phyloP scores from a whole-genome alignment of 495 filamentous ascomycete species.

The Penicillium psychrofluorescens region DNA sequence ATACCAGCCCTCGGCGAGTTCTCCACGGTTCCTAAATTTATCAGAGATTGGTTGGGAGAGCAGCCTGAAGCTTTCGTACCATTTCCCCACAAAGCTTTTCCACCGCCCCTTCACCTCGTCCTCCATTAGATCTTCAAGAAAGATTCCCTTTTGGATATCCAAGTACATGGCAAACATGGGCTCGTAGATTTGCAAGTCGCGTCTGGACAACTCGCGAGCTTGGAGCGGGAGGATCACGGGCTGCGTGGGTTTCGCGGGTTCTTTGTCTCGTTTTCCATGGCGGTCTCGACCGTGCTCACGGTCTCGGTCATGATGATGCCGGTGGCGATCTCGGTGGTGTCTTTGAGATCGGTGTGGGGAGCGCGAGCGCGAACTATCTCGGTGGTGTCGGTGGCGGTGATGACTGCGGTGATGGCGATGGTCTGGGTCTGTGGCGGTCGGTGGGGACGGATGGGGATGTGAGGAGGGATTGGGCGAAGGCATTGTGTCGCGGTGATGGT shows the following conservation, averaged over 20 bases:
- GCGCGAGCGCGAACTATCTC: constrained; percentile 19
- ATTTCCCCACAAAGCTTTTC: constrained; percentile 89
- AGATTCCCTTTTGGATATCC: constrained; percentile 75
- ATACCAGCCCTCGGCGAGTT: constrained; percentile 93
- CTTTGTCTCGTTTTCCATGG: constrained; percentile 4
- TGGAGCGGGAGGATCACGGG: constrained; percentile 54
- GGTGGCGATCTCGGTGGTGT: constrained; percentile 15
- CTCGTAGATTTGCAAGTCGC: constrained; percentile 54
- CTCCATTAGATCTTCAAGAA: constrained; percentile 56
- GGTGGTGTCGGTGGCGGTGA: constrained; percentile 14
- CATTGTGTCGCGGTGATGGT: constrained; percentile 7
- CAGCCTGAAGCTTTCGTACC: constrained; percentile 46
- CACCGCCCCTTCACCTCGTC: constrained; percentile 74
- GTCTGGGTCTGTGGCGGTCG: constrained; percentile 5
- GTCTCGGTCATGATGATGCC: constrained; percentile 7
- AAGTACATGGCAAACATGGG: constrained; percentile 81
- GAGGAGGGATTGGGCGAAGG: constrained; percentile 13
- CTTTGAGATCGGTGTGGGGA: constrained; percentile 21
- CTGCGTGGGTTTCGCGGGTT: constrained; percentile 2
- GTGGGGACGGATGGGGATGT: constrained; percentile 1
- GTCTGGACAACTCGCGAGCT: constrained; percentile 55
- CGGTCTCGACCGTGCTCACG: constrained; percentile 6
- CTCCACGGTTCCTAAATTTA: constrained; percentile 70
- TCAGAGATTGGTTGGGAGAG: constrained; percentile 6
- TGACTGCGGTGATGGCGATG: constrained; percentile 19